These are phyloP conservation scores for Aulographum hederae DNA, from an alignment of 2,329 filamentous ascomycete genomes.

Conservation along the genomic window DNA sequence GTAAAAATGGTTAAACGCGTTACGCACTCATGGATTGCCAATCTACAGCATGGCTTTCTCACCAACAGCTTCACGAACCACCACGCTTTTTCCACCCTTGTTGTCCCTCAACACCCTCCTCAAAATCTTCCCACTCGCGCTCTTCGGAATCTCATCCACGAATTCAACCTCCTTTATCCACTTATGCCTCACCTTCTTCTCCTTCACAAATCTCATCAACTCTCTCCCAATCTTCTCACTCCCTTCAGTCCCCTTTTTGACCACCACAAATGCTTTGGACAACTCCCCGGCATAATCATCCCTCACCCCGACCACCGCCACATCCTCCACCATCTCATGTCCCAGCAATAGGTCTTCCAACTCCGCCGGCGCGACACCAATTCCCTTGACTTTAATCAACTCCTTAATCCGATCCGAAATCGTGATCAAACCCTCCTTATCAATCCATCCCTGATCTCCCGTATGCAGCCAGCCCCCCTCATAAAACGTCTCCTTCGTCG, in stretches of 20 bases:
- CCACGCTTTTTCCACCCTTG: neutral
- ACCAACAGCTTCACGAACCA: neutral
- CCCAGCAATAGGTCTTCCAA: constrained; percentile 44
- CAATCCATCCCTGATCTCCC: constrained; percentile 37
- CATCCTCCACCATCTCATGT: constrained; percentile 36
- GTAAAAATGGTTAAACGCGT: no score
- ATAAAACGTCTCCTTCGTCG: constrained; percentile 27
- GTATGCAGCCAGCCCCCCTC: constrained; percentile 37
- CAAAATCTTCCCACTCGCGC: constrained; percentile 28
- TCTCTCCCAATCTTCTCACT: constrained; percentile 18
- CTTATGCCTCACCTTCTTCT: constrained; percentile 28
- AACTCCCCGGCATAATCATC: constrained; percentile 34
- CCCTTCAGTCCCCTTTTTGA: constrained; percentile 16
- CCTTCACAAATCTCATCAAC: constrained; percentile 22
- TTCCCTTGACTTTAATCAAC: constrained; percentile 49
- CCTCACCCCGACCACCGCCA: constrained; percentile 33
- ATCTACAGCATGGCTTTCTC: neutral
- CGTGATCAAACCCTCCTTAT: constrained; percentile 35
- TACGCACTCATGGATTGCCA: no score
- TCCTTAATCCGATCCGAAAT: constrained; percentile 48
- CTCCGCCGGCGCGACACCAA: constrained; percentile 43
- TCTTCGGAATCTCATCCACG: constrained; percentile 28
- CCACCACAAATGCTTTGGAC: constrained; percentile 25
- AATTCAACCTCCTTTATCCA: constrained; percentile 27
- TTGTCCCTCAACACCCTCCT: constrained; percentile 22